phyloP scores from a whole-genome alignment of 2,329 filamentous ascomycete species.

The Monilinia vaccinii-corymbosi region DNA sequence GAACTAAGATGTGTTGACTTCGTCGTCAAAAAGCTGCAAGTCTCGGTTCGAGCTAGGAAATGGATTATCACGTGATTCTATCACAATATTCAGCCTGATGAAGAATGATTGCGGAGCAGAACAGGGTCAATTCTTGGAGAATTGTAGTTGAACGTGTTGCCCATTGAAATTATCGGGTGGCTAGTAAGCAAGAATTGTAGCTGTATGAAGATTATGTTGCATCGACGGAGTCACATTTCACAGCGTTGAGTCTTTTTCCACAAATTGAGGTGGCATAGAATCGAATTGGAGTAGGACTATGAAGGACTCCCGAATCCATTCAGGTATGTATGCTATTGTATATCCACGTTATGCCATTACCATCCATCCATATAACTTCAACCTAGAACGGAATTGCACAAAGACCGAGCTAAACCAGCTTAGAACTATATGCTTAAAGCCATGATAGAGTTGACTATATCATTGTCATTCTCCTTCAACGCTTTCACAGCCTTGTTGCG shows the following conservation, averaged over 20 bases:
- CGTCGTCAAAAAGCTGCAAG: slow-evolving; percentile 20
- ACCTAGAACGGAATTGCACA: background rate
- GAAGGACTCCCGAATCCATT: background rate
- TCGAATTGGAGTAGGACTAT: slow-evolving; percentile 4
- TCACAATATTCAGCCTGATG: background rate
- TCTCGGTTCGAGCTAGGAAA: slow-evolving; percentile 9
- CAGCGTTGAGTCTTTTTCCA: background rate
- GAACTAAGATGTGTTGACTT: slow-evolving; percentile 34
- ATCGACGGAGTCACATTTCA: background rate
- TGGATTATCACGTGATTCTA: slow-evolving; percentile 17
- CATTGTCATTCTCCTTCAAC: slow-evolving; percentile 97
- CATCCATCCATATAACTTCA: background rate
- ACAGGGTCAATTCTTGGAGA: background rate
- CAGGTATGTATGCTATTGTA: slow-evolving; percentile 3
- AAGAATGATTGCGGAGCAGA: background rate
- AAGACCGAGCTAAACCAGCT: slow-evolving; percentile 11
- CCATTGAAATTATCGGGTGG: background rate
- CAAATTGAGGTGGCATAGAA: slow-evolving; percentile 1
- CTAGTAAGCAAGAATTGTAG: too few relatives aligned
- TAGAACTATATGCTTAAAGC: slow-evolving; percentile 68
- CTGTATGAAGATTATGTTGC: background rate
- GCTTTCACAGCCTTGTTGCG: slow-evolving; percentile 99
- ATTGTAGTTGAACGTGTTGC: background rate
- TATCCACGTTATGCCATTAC: slow-evolving; percentile 7
- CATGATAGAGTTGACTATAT: slow-evolving; percentile 99